phyloP scores from a whole-genome alignment of 108 stramenopile genomes.

The Asterionellopsis glacialis region DNA sequence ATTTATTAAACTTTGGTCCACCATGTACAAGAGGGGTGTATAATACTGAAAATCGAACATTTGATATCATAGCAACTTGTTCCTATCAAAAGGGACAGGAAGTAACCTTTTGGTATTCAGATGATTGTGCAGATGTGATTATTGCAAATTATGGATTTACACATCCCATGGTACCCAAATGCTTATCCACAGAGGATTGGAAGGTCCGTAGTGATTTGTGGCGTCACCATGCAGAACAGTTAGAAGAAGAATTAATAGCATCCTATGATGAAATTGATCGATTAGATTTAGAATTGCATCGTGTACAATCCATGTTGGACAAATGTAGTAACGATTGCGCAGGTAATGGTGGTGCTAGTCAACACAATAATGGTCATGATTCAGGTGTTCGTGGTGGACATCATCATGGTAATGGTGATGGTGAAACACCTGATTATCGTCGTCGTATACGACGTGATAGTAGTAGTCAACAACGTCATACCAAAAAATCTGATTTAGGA shows the following conservation, averaged over 20 bases:
- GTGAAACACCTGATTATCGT: no score
- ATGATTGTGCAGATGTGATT: conserved; percentile 74
- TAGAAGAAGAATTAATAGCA: conserved; percentile 30
- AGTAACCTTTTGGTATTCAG: conserved; percentile 81
- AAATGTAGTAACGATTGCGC: not conserved
- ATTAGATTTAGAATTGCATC: conserved; percentile 35
- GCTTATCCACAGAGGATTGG: conserved; percentile 23
- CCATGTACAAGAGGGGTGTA: conserved; percentile 77
- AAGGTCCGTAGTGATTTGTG: conserved; percentile 23
- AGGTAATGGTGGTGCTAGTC: no score
- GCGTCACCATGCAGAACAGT: conserved; percentile 12
- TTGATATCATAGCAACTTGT: conserved; percentile 78
- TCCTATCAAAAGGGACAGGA: conserved; percentile 69
- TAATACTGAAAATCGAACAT: conserved; percentile 52
- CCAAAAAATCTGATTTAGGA: no score
- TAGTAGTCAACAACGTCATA: no score
- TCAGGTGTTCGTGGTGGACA: no score
- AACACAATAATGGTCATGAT: no score
- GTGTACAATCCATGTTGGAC: not conserved
- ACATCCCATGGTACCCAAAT: conserved; percentile 54
- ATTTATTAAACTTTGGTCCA: conserved; percentile 82
- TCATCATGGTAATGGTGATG: no score
- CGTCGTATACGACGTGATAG: no score
- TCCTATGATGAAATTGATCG: conserved; percentile 24
- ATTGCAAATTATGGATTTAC: conserved; percentile 80